phyloP scores from a whole-genome alignment of 225 moss, liverwort and hornwort genomes.

The Bryoerythrophyllum caledonicum region DNA sequence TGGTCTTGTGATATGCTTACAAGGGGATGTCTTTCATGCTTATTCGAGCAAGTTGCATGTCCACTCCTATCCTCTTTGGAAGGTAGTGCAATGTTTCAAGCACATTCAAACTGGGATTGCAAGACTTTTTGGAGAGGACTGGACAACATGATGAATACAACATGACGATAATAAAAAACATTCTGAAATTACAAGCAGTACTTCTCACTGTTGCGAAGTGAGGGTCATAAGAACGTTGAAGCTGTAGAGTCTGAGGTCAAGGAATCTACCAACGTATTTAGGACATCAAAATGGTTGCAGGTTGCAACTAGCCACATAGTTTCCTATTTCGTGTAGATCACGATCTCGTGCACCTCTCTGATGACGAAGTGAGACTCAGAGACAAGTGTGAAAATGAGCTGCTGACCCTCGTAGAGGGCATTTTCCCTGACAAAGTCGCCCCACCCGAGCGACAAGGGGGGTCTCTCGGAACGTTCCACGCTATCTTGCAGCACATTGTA shows the following conservation, averaged over 20 bases:
- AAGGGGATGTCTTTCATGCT: background rate
- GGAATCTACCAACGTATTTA: background rate
- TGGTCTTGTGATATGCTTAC: background rate
- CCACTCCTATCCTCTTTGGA: background rate
- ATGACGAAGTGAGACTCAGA: slow-evolving; percentile 3
- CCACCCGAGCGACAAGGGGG: slow-evolving; percentile 13
- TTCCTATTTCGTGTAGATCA: too few species aligned
- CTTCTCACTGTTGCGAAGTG: too few species aligned
- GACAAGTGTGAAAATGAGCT: slow-evolving; percentile 15
- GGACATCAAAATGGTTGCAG: background rate
- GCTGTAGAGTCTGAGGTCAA: background rate
- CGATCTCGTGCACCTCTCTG: background rate
- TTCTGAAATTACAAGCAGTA: too few species aligned
- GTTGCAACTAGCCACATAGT: background rate
- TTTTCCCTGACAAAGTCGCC: slow-evolving; percentile 20
- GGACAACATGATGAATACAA: too few species aligned
- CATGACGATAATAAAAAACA: too few species aligned
- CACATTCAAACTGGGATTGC: too few species aligned
- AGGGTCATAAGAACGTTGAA: background rate
- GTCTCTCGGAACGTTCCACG: background rate
- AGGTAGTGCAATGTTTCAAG: background rate
- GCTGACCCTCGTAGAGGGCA: slow-evolving; percentile 15
- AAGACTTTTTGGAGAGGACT: too few species aligned
- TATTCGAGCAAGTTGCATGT: background rate
- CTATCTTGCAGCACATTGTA: slow-evolving; percentile 10